phyloP scores from a whole-genome alignment of 257 asterid species.

The Apocynum venetum region DNA sequence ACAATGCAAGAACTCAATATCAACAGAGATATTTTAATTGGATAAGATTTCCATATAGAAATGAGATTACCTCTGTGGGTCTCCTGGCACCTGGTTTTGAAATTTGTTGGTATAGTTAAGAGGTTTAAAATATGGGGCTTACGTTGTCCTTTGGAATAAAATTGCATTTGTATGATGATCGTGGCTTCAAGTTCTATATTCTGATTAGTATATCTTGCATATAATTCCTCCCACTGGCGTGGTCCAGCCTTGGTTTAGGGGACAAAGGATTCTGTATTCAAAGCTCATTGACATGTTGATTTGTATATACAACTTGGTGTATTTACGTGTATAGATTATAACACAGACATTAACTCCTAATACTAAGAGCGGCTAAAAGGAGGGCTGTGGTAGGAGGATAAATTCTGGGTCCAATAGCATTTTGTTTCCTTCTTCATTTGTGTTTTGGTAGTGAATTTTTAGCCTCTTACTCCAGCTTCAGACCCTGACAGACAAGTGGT shows the following conservation, averaged over 20 bases:
- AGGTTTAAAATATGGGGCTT: background rate
- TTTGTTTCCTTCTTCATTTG: conserved; percentile 11
- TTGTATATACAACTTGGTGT: background rate
- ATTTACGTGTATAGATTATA: background rate
- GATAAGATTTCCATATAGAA: background rate
- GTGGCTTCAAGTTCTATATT: background rate
- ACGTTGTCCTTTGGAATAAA: background rate
- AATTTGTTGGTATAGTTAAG: background rate
- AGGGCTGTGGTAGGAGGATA: background rate
- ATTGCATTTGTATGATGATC: conserved; percentile 2
- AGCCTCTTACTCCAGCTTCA: conserved; percentile 12
- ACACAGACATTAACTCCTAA: background rate
- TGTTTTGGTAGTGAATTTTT: background rate
- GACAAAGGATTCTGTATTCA: conserved; percentile 11
- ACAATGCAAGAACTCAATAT: background rate
- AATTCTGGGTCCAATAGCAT: background rate
- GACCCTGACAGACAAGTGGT: conserved; percentile 13
- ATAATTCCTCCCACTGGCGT: background rate
- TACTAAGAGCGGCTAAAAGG: background rate
- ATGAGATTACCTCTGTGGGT: background rate
- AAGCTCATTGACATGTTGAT: conserved; percentile 4
- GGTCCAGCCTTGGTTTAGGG: conserved; percentile 17
- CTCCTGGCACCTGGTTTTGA: background rate
- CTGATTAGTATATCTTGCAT: conserved; percentile 12
- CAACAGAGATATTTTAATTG: conserved; percentile 1